Conservation (phyloP, 2,329 filamentous ascomycete species). For the Curvularia lunata region DNA sequence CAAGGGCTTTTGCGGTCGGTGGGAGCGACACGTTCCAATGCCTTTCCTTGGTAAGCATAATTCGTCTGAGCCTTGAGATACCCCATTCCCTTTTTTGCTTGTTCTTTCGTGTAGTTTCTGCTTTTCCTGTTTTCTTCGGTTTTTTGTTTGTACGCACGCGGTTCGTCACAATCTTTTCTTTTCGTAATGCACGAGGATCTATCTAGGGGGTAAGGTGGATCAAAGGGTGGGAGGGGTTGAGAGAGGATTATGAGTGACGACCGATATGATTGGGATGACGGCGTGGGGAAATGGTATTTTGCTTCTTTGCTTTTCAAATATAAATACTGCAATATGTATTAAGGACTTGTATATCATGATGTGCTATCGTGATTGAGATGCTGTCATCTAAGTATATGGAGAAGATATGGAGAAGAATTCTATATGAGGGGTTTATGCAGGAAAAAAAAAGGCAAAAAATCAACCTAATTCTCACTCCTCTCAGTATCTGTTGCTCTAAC, state of each 20-base stretch:
- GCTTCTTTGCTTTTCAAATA: no score
- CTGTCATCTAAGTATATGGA: not conserved
- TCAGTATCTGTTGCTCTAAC: no score
- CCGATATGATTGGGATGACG: constrained; percentile 1
- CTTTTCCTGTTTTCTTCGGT: not conserved
- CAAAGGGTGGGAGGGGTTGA: not conserved
- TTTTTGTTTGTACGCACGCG: not conserved
- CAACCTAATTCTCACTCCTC: no score
- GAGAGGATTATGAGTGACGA: constrained; percentile 1
- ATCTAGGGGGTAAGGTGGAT: not conserved
- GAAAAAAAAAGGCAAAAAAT: no score
- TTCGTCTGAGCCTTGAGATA: constrained; percentile 29
- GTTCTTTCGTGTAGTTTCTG: not conserved
- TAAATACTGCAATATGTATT: not conserved
- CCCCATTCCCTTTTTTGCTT: constrained; percentile 17
- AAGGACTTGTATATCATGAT: not conserved
- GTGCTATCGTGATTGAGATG: not conserved
- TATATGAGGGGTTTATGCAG: no score
- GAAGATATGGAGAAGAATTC: no score
- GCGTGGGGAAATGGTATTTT: not conserved
- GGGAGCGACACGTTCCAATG: constrained; percentile 30
- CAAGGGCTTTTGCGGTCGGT: constrained; percentile 31
- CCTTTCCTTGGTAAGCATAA: constrained; percentile 19
- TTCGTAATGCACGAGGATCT: not conserved
- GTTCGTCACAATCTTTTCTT: not conserved